Percentiles rank a stretch among this genome's conserved stretches.
Conservation (phyloP, 495 filamentous ascomycete genomes). For the Lasiosphaeriaceae sp. region DNA sequence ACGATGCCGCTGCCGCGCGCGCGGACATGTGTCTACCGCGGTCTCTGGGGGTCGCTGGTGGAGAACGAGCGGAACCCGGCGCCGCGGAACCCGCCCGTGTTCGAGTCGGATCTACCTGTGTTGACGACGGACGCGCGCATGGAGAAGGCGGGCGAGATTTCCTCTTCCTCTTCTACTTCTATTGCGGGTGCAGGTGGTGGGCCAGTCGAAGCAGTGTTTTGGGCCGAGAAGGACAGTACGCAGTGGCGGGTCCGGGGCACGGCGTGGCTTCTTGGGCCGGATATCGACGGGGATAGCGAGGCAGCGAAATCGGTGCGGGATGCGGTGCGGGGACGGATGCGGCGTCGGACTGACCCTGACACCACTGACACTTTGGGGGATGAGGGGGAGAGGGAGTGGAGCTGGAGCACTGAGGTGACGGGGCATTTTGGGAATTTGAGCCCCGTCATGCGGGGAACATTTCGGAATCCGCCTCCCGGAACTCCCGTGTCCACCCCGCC, state of each 20-base stretch:
- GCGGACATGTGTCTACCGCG: conserved; percentile 65
- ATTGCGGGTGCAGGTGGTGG: too few relatives aligned
- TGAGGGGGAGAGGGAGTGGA: conserved; percentile 44
- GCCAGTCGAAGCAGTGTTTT: conserved; percentile 78
- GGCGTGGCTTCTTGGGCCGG: conserved; percentile 63
- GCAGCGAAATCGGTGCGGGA: conserved; percentile 43
- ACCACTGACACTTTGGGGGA: conserved; percentile 1
- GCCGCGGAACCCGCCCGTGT: conserved; percentile 59
- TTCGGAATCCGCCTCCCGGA: conserved; percentile 74
- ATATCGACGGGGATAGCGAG: conserved; percentile 44
- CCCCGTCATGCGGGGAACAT: conserved; percentile 74
- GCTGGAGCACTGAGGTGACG: conserved; percentile 71
- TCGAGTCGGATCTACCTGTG: conserved; percentile 68
- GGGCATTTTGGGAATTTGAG: conserved; percentile 84
- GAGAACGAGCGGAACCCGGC: conserved; percentile 63
- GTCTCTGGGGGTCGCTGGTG: conserved; percentile 71
- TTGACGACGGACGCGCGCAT: conserved; percentile 88
- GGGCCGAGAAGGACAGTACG: conserved; percentile 62
- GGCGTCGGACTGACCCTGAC: conserved; percentile 23
- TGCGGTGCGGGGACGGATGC: conserved; percentile 46
- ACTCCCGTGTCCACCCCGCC: conserved; percentile 44
- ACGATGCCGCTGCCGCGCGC: conserved; percentile 34
- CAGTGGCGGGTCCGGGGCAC: conserved; percentile 83
- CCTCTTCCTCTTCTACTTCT: too few relatives aligned
- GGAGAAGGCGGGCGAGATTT: conserved; percentile 73